Evolutionary conservation across 2,329 filamentous ascomycete genomes (phyloP).

Genomic region (Sporothrix mexicana): DNA sequence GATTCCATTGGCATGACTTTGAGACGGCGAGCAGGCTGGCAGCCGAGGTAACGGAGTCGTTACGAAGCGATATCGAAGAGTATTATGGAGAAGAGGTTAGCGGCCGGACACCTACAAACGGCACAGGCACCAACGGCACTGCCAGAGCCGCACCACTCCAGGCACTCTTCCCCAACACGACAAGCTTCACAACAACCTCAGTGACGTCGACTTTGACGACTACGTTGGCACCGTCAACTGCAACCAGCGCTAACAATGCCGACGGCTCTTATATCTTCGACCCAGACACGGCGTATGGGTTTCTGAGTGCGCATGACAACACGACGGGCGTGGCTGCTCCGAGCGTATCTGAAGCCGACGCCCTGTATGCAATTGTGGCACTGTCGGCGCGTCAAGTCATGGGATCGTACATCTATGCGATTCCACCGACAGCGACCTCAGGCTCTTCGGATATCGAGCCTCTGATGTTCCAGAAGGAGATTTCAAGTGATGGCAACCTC

Average conservation of each 20-base stretch:
- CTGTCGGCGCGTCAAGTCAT: constrained; percentile 80
- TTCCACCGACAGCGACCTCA: constrained; percentile 9
- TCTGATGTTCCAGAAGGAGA: constrained; percentile 82
- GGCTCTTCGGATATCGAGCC: constrained; percentile 70
- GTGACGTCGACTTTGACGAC: not conserved
- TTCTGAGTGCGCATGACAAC: constrained; percentile 67
- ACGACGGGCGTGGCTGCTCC: constrained; percentile 59
- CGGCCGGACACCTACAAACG: not conserved
- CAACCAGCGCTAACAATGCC: constrained; percentile 3
- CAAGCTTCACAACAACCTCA: not conserved
- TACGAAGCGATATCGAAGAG: constrained; percentile 17
- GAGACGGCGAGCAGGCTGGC: constrained; percentile 50
- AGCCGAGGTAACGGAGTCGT: constrained; percentile 2
- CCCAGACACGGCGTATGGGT: constrained; percentile 38
- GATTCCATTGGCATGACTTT: constrained; percentile 79
- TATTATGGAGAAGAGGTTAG: not conserved
- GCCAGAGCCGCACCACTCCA: not conserved
- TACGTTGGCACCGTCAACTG: not conserved
- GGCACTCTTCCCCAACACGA: constrained; percentile 1
- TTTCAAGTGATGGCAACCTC: constrained; percentile 82
- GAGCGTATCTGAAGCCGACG: constrained; percentile 76
- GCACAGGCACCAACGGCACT: not conserved
- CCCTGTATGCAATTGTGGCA: constrained; percentile 78
- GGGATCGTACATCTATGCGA: constrained; percentile 57
- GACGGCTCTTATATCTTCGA: constrained; percentile 36